Conservation (phyloP, 2,329 filamentous ascomycete genomes). For the Penicillium sp. region DNA sequence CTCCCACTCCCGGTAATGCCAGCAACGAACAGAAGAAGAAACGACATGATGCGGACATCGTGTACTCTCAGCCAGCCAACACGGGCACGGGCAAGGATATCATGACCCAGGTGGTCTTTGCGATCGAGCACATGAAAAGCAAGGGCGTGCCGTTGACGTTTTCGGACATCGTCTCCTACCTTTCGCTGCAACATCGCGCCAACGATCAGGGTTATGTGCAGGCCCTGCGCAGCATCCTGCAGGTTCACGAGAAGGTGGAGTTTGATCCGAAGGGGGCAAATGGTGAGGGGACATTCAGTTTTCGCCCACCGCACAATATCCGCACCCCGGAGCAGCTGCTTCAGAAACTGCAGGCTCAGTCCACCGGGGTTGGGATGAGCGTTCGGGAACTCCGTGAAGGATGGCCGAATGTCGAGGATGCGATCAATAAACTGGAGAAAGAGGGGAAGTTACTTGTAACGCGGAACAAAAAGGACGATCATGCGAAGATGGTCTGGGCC, state of each 20-base stretch:
- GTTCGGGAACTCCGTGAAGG: slow-evolving; percentile 96
- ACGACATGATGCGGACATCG: slow-evolving; percentile 58
- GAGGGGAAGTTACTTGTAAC: slow-evolving; percentile 83
- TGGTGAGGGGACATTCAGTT: slow-evolving; percentile 77
- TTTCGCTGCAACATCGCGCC: slow-evolving; percentile 70
- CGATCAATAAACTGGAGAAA: slow-evolving; percentile 76
- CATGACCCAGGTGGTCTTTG: slow-evolving; percentile 86
- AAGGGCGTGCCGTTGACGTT: slow-evolving; percentile 72
- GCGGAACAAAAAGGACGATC: slow-evolving; percentile 89
- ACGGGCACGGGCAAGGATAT: slow-evolving; percentile 79
- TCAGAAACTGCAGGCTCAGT: slow-evolving; percentile 78
- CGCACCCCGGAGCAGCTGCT: slow-evolving; percentile 77
- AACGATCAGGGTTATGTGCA: slow-evolving; percentile 64
- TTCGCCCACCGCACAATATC: slow-evolving; percentile 84
- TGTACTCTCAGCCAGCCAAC: slow-evolving; percentile 78
- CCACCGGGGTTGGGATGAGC: slow-evolving; percentile 77
- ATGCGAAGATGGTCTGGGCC: slow-evolving; percentile 84
- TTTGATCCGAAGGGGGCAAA: slow-evolving; percentile 64
- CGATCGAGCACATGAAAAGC: slow-evolving; percentile 79
- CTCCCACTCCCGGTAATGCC: slow-evolving; percentile 36
- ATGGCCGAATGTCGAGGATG: slow-evolving; percentile 82
- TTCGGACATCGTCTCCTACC: slow-evolving; percentile 77
- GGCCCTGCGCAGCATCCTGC: slow-evolving; percentile 70
- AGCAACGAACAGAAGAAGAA: slow-evolving; percentile 59
- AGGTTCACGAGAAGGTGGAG: slow-evolving; percentile 66